Conservation (phyloP, 306 rosid genomes). For the Mucuna pruriens region DNA sequence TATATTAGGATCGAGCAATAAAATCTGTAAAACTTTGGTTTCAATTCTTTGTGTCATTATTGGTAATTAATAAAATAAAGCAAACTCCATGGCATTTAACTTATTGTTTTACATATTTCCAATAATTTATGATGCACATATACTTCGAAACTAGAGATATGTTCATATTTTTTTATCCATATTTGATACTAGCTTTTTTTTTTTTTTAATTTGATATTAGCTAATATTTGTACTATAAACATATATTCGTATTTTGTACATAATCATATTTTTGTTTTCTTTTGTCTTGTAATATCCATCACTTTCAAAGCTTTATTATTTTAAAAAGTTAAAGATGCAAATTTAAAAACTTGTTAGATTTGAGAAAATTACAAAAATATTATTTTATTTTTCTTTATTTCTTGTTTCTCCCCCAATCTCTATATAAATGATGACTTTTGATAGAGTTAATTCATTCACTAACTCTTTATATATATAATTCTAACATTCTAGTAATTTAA, state of each 20-base stretch:
- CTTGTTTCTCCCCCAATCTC: no score
- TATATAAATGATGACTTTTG: no score
- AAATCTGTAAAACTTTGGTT: conserved; percentile 25
- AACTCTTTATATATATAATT: no score
- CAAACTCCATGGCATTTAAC: not conserved
- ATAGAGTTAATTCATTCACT: no score
- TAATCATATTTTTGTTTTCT: not conserved
- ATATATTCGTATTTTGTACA: not conserved
- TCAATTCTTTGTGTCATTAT: conserved; percentile 32
- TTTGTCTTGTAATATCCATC: not conserved
- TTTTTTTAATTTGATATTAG: no score
- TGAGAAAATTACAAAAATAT: not conserved
- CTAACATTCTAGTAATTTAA: no score
- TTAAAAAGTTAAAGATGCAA: not conserved
- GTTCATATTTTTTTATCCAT: not conserved
- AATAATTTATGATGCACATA: not conserved
- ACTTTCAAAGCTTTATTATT: not conserved
- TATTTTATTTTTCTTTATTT: no score
- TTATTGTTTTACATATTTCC: conserved; percentile 2
- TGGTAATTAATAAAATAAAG: conserved; percentile 1
- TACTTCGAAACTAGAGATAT: not conserved
- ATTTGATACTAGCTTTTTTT: not conserved
- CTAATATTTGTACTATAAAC: not conserved
- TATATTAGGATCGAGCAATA: conserved; percentile 28
- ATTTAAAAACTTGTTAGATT: not conserved